Evolutionary conservation across 768 basidiomycete genomes (phyloP), one percentile per base, ranked within the genome.

Genomic region (Suillus subluteus): DNA sequence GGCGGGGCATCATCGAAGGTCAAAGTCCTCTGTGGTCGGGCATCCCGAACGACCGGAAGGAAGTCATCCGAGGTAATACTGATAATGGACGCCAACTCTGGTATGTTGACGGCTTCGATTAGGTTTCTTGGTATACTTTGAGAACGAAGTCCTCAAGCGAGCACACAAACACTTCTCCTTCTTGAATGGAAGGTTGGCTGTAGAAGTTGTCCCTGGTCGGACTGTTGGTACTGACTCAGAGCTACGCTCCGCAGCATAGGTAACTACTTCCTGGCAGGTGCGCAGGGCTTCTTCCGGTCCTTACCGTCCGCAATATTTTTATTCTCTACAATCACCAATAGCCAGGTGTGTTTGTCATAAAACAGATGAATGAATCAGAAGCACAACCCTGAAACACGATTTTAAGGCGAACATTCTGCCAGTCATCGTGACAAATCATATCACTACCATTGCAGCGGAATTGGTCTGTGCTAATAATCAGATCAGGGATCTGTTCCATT

Each of bases 81-180:
- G 18, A 43, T 43, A 30, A 43, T 43, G 59, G 23, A 32, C 12
- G 30, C 18, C 41, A 43, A 32, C 41, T 26, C 18, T 6, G 40
- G 18, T 9, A 61, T 30, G 11, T 61, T 40, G 59, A 62, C 26
- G 12, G 26, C 38, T 63, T 41, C 40, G 21, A 32, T 21, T 74
- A 95, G 95, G 95, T 0, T 97, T 99, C 75, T 83, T 99, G 23
- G 96, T 98, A 4, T 86, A 95, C 73, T 97, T 98, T 69, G 94
- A 98, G 76, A 89, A 87, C 67, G 92, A 97, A 70, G 82, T 96
- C 9, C 83, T 98, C 50, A 91, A 89, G 71, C 84, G 95, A 30
- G 94, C 96, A 2, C 95, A 97, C 73, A 98, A 98, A 80, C 92
- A 90, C 68, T 98, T 98, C 78, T 92, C 94, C 32, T 99, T 97